Base-by-base conservation (phyloP, 148 eudicot genomes). In the Silene latifolia region DNA sequence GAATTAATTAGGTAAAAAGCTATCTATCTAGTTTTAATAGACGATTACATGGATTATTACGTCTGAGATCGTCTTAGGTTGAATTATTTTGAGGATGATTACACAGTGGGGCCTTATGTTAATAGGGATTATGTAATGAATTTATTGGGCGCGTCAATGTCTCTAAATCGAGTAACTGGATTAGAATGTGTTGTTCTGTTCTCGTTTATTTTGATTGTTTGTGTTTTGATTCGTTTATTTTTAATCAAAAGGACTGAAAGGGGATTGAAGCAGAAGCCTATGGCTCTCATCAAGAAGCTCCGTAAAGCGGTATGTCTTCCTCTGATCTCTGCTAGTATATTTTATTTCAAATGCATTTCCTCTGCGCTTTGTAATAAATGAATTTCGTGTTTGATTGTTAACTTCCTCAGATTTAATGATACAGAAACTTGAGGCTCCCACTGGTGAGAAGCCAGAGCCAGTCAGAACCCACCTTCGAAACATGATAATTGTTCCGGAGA, bases 221-320 rank as follows among this genome's bases (percentile, higher is more conserved):
- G 20, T 39, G 13, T 10, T 14, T 19, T 27, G 29, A 27, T n/a
- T 47, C 19, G 10, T 53, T 53, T 48, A 7, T 24, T 65, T 29
- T 29, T 2, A n/a, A 48, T 48, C 12, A 8, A 8, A 48, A 59
- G 77, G 72, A 56, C 67, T 67, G 81, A 73, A 56, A 79, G 89
- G 8, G 93, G 93, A 66, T 81, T 89, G 91, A 89, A 83, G 86
- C 81, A 91, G 35, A 86, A 90, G 85, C 91, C 94, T 0, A 86
- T 88, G 91, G 94, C 90, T 56, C 75, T 88, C 82, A 90, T 88
- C 73, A 88, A 88, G 84, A 90, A 90, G 78, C 85, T 90, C 32
- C 86, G 94, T 48, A 90, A 88, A 78, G 91, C 91, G 70, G 94
- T 90, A 85, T 76, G 24, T 25, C 2, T 17, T 29, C 5, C 19